These are phyloP conservation scores for Sporothrix globosa DNA, from an alignment of 2,329 filamentous ascomycete species.

Conservation along the genomic window DNA sequence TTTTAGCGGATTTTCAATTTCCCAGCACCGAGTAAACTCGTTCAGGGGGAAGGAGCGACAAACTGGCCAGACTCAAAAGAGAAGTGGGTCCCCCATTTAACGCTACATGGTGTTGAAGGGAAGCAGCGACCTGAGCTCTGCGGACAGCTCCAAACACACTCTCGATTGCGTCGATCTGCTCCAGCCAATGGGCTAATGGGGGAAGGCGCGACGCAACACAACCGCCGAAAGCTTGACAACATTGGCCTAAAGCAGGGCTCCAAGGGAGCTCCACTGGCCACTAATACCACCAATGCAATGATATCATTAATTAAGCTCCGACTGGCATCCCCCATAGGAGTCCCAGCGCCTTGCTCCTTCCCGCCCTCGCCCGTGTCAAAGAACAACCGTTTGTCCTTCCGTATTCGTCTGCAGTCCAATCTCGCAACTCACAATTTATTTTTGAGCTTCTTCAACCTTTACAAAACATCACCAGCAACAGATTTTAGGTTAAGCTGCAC, in stretches of 20 bases:
- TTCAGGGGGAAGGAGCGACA: conserved; percentile 11
- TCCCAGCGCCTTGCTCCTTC: conserved; percentile 7
- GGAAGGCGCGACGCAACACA: conserved; percentile 25
- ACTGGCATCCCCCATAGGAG: neutral
- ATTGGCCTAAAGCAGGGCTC: conserved; percentile 15
- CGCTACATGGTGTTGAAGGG: conserved; percentile 12
- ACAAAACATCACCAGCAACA: neutral
- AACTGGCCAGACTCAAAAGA: neutral
- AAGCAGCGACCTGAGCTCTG: neutral
- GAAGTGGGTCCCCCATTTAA: conserved; percentile 8
- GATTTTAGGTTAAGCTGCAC: neutral
- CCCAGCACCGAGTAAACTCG: conserved; percentile 25
- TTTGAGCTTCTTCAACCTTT: neutral
- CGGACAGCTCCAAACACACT: conserved; percentile 4
- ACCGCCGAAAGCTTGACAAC: conserved; percentile 15
- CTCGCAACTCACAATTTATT: conserved; percentile 10
- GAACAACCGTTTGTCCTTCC: conserved; percentile 11
- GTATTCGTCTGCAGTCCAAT: conserved; percentile 2
- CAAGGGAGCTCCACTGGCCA: neutral
- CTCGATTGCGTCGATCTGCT: neutral
- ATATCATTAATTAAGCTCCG: conserved; percentile 29
- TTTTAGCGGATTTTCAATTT: conserved; percentile 35
- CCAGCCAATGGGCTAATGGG: conserved; percentile 25
- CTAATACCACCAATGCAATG: conserved; percentile 14
- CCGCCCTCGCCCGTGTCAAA: conserved; percentile 18